phyloP scores from a whole-genome alignment of 371 early-diverging fungal species.

The Zopfochytrium polystomum region DNA sequence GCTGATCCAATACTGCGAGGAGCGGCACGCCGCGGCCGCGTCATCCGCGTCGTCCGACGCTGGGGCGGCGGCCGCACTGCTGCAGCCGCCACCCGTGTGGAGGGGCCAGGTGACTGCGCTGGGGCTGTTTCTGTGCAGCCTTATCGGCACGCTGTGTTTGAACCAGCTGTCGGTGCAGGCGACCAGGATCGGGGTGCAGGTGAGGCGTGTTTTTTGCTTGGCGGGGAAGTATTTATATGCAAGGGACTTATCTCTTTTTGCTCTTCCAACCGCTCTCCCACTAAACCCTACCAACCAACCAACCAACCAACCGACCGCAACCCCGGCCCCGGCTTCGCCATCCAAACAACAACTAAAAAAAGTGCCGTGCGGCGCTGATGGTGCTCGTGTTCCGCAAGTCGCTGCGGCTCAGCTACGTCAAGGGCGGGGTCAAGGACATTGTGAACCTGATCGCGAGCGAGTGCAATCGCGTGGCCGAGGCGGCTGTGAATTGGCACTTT shows the following conservation, averaged over 20 bases:
- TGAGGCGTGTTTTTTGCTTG: no score
- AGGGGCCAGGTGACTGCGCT: constrained; percentile 50
- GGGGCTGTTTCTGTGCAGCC: constrained; percentile 46
- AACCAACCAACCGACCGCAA: no score
- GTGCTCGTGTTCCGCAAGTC: constrained; percentile 68
- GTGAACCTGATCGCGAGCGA: constrained; percentile 59
- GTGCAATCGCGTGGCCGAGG: constrained; percentile 63
- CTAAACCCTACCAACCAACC: not conserved
- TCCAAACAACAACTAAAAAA: not conserved
- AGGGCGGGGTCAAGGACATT: constrained; percentile 64
- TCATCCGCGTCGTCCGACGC: constrained; percentile 2
- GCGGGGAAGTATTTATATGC: not conserved
- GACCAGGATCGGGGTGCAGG: constrained; percentile 58
- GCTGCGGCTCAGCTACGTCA: constrained; percentile 55
- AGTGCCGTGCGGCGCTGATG: constrained; percentile 63
- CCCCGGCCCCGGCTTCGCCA: no score
- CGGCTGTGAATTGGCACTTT: constrained; percentile 63
- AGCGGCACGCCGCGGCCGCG: constrained; percentile 2
- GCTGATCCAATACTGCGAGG: constrained; percentile 42
- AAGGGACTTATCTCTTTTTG: no score
- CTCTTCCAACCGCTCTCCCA: no score
- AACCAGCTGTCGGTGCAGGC: constrained; percentile 58
- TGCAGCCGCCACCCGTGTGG: constrained; percentile 7
- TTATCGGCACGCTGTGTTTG: constrained; percentile 51
- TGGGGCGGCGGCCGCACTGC: not conserved